These are phyloP conservation scores for Cinnamomum micranthum DNA, from an alignment of 164 flowering plant species.

Conservation along the genomic window DNA sequence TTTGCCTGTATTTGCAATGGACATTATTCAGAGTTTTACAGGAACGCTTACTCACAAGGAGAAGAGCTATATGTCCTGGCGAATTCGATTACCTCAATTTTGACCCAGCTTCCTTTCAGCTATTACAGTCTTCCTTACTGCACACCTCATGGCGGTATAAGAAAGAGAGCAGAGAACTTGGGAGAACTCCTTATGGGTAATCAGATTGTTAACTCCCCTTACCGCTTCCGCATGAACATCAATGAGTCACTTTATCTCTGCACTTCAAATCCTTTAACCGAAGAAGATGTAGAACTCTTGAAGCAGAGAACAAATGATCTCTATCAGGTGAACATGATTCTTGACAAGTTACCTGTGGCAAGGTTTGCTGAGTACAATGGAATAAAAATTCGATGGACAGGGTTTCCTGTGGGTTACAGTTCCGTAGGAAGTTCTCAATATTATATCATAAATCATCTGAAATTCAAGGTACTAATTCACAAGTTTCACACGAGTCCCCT, in stretches of 20 bases:
- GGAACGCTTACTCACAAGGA: constrained; percentile 25
- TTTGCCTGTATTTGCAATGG: constrained; percentile 16
- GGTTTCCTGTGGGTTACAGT: constrained; percentile 36
- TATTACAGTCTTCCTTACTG: constrained; percentile 36
- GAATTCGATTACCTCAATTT: constrained; percentile 33
- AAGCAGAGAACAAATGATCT: constrained; percentile 32
- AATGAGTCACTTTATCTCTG: constrained; percentile 29
- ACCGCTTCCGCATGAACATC: constrained; percentile 25
- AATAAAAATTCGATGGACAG: constrained; percentile 34
- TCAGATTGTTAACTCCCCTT: constrained; percentile 34
- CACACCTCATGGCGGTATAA: constrained; percentile 17
- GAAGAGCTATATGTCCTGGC: constrained; percentile 22
- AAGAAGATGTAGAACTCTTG: constrained; percentile 26
- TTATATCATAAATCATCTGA: constrained; percentile 42
- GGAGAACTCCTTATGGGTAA: constrained; percentile 36
- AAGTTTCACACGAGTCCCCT: constrained; percentile 41
- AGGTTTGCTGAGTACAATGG: constrained; percentile 29
- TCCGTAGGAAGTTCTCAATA: constrained; percentile 19
- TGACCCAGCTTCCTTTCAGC: constrained; percentile 31
- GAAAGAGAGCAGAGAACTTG: constrained; percentile 30
- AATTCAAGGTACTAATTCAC: constrained; percentile 38
- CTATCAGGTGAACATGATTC: constrained; percentile 49
- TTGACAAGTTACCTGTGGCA: constrained; percentile 44
- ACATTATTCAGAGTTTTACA: constrained; percentile 31
- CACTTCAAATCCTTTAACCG: constrained; percentile 21